Evolutionary conservation across 805 yeast genomes (phyloP).

Genomic region (Yamadazyma nakazawae): DNA sequence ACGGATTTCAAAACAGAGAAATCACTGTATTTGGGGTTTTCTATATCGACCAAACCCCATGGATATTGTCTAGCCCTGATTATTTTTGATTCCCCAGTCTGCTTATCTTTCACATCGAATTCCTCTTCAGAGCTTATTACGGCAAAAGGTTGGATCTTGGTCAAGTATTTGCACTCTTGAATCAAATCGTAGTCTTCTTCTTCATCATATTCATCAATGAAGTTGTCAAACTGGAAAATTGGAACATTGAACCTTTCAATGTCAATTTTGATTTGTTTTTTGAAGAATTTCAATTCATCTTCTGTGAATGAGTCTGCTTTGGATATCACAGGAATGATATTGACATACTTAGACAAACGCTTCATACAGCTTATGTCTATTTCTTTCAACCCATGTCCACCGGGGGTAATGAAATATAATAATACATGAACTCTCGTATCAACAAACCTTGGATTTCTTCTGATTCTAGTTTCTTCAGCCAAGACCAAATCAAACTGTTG

Average conservation of each 20-base stretch:
- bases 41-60: slow-evolving; percentile 66
- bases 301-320: slow-evolving; percentile 77
- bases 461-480: slow-evolving; percentile 83
- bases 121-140: slow-evolving; percentile 63
- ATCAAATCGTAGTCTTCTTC: slow-evolving; percentile 74
- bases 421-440: slow-evolving; percentile 78
- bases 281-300: slow-evolving; percentile 59
- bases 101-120: slow-evolving; percentile 37
- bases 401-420: slow-evolving; percentile 73
- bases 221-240: slow-evolving; percentile 65
- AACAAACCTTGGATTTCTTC: slow-evolving; percentile 78
- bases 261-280: slow-evolving; percentile 57
- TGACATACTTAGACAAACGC: slow-evolving; percentile 65
- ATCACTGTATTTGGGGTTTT: slow-evolving; percentile 50
- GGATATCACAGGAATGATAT: slow-evolving; percentile 78
- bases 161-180: slow-evolving; percentile 62
- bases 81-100: slow-evolving; percentile 41
- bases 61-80: slow-evolving; percentile 67
- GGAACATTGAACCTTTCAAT: slow-evolving; percentile 70
- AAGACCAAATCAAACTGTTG: slow-evolving; percentile 77
- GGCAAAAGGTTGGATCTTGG: slow-evolving; percentile 73
- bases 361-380: slow-evolving; percentile 72
- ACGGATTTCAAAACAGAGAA: slow-evolving; percentile 63
- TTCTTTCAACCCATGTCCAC: slow-evolving; percentile 78
- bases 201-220: slow-evolving; percentile 51